phyloP scores from a whole-genome alignment of 2,329 filamentous ascomycete species.

The Pseudogymnoascus destructans region DNA sequence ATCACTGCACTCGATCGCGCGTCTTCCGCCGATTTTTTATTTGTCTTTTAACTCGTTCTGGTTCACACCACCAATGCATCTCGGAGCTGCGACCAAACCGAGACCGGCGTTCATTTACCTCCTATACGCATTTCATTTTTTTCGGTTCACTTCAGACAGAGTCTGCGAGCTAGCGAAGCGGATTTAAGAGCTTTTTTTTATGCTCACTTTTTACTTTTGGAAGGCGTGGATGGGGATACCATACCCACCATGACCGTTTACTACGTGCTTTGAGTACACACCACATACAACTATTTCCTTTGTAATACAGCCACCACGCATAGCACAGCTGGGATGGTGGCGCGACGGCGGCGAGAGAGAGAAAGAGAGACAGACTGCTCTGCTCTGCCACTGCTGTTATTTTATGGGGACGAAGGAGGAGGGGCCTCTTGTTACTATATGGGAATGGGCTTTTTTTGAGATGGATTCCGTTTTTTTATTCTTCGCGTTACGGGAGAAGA shows the following conservation, averaged over 20 bases:
- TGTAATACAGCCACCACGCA: not conserved
- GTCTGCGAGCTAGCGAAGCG: not conserved
- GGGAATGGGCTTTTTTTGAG: not conserved
- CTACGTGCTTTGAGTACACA: not conserved
- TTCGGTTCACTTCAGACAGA: not conserved
- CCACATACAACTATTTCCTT: slow-evolving; percentile 1
- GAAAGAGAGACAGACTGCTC: not conserved
- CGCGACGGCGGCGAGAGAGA: not conserved
- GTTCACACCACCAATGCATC: not conserved
- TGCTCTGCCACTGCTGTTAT: not conserved
- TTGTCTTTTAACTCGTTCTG: not conserved
- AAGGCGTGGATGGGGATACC: not conserved
- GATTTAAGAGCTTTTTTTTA: not conserved
- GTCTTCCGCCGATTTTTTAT: not conserved
- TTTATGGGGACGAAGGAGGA: not conserved
- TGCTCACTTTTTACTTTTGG: not conserved
- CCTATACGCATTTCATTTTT: not conserved
- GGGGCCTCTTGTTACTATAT: not conserved
- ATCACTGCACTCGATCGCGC: not conserved
- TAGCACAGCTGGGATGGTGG: not conserved
- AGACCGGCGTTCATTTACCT: not conserved
- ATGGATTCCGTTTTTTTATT: not conserved
- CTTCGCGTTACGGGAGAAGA: not conserved
- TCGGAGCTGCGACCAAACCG: not conserved
- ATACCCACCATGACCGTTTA: not conserved